Conservation (phyloP, 495 filamentous ascomycete species). For the Achaetomiella virescens region DNA sequence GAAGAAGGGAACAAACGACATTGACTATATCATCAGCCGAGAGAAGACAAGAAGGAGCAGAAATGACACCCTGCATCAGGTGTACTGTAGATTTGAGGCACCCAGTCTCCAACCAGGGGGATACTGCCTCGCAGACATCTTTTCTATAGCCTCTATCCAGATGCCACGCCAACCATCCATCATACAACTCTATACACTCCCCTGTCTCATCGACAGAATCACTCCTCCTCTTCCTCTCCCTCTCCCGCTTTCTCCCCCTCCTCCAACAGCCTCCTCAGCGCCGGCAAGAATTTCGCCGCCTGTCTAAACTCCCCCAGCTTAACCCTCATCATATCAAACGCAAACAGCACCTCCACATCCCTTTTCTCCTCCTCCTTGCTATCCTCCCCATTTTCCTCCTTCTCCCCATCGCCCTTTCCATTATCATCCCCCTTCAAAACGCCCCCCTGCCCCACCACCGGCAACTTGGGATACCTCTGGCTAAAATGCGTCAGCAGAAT, state of each 20-base stretch:
- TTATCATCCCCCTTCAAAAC: conserved; percentile 7
- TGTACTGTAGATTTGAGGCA: too few relatives aligned
- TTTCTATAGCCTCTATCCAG: too few relatives aligned
- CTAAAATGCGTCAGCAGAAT: conserved; percentile 89
- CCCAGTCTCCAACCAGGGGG: too few relatives aligned
- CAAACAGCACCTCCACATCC: conserved; percentile 51
- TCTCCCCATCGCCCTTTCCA: conserved; percentile 13
- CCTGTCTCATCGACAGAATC: not conserved
- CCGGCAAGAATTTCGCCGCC: conserved; percentile 67
- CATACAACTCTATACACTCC: not conserved
- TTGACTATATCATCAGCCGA: too few relatives aligned
- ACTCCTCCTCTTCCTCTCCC: not conserved
- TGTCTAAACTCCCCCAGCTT: conserved; percentile 72
- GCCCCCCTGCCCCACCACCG: conserved; percentile 43
- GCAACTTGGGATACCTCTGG: conserved; percentile 89
- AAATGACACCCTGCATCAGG: too few relatives aligned
- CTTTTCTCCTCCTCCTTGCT: conserved; percentile 12
- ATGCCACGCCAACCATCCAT: not conserved
- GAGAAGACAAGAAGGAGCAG: too few relatives aligned
- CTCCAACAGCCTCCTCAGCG: conserved; percentile 62
- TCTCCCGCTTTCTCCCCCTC: conserved; percentile 18
- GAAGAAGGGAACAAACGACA: too few relatives aligned
- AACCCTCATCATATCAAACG: conserved; percentile 85
- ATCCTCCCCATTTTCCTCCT: conserved; percentile 20
- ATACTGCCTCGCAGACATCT: too few relatives aligned